Evolutionary conservation across 1,284 basidiomycete genomes (phyloP), one percentile per base, ranked within the genome.

Genomic region (Pholiota adiposa): DNA sequence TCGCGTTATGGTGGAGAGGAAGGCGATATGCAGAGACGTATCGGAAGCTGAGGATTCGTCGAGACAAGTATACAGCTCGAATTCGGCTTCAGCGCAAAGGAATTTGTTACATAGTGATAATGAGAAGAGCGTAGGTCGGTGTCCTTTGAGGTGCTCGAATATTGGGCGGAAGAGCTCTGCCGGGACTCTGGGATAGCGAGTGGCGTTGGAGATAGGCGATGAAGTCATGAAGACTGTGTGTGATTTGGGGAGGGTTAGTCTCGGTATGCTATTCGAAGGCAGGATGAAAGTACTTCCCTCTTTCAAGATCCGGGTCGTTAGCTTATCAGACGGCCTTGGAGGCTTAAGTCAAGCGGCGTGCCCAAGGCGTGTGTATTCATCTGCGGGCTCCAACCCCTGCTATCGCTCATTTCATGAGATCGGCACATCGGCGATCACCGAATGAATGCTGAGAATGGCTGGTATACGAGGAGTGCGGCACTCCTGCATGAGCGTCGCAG

Each of bases 1-100:
- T 5, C 43, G 21, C 29, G 23, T 50, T 18, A 64, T 49, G 4
- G 60, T 62, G 7, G n/a, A n/a, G 27, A 64, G 60, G 55, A 64
- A 62, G 6, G 38, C 33, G 9, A 62, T 52, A 3, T 64, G 58
- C 6, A 34, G 27, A n/a, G 48, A 23, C 2, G 46, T 8, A 53
- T 52, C 36, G 27, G 38, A 16, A 12, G 43, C 29, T 23, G 38
- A 5, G 31, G 59, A 56, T 33, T 36, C 44, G 50, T 55, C 27
- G 12, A 57, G 33, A 16, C 11, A 8, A 8, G 33, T 11, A 23
- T 64, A 64, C 9, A 64, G 51, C 16, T 16, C 25, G 4, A 25
- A 50, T 19, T 56, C 57, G 4, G 63, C 53, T 9, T 64, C 63
- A 18, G 33, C 41, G 3, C 41, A 50, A 7, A 64, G 40, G 38